These are phyloP conservation scores for Hymenoscyphus fructigenus DNA, from an alignment of 2,329 filamentous ascomycete genomes.

Conservation along the genomic window DNA sequence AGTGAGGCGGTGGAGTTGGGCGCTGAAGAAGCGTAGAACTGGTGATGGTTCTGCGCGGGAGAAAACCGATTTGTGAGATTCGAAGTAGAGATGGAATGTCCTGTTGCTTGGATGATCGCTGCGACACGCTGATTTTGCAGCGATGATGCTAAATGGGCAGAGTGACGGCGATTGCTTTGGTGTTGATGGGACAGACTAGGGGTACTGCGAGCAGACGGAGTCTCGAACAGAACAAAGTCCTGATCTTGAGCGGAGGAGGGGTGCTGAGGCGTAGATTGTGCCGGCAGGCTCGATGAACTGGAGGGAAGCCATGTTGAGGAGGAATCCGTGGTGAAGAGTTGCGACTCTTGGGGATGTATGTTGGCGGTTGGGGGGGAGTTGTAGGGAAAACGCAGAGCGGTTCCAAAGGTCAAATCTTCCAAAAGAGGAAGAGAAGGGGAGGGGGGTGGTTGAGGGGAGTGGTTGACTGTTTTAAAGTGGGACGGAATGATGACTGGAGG, in stretches of 20 bases:
- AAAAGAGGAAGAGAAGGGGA: conserved; percentile 53
- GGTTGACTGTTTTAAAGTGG: conserved; percentile 42
- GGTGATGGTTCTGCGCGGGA: conserved; percentile 49
- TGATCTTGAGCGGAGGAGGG: conserved; percentile 39
- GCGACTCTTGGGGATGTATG: conserved; percentile 64
- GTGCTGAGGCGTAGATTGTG: conserved; percentile 57
- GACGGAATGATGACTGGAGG: conserved; percentile 55
- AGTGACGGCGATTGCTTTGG: conserved; percentile 48
- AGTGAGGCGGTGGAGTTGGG: conserved; percentile 59
- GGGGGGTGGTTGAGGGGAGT: conserved; percentile 43
- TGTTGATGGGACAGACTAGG: conserved; percentile 38
- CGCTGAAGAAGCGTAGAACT: conserved; percentile 68
- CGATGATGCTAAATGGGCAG: conserved; percentile 51
- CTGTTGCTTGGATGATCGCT: conserved; percentile 58
- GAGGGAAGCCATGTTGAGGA: conserved; percentile 77
- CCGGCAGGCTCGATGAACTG: conserved; percentile 63
- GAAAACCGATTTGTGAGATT: conserved; percentile 60
- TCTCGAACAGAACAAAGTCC: conserved; percentile 69
- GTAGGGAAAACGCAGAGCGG: conserved; percentile 59
- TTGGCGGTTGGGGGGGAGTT: conserved; percentile 51
- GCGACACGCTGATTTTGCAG: conserved; percentile 59
- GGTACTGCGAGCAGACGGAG: conserved; percentile 35
- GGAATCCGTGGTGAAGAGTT: conserved; percentile 80
- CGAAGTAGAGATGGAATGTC: conserved; percentile 53
- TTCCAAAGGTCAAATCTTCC: conserved; percentile 69